Base-by-base conservation (phyloP, 176 grass and related monocot species). In the Oryza meridionalis region DNA sequence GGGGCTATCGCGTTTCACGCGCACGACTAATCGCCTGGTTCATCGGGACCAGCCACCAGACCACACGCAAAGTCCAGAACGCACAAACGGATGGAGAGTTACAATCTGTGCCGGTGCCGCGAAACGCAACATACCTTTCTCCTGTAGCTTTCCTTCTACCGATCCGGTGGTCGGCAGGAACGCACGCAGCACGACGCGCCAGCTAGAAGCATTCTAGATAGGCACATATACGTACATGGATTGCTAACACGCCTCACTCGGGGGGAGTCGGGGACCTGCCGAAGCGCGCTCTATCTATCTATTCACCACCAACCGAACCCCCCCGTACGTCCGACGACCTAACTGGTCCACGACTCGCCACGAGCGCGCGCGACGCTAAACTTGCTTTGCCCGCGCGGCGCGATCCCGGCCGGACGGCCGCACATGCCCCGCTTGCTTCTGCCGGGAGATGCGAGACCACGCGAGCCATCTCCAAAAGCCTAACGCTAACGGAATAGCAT, bases 391-490 rank as follows among this genome's bases (percentile, higher is more conserved):
- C 19, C 16, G 29, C 26, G 25, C 26, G 0, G 24, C 40, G 64
- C 11, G 2, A 46, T 19, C 73, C 74, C 65, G 24, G 21, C 38
- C 33, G 17, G 35, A 13, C 14, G 32, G 31, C 45, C 74, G 53
- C 83, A 72, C 75, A 62, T 53, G 70, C 12, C 8, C 46, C 62
- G 49, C 46, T 69, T 40, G 70, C 49, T 31, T 58, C 26, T 64
- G 82, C 87, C 88, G 77, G 72, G 72, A 21, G 78, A 67, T 43
- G 73, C 82, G 82, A 72, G 24, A 73, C 73, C 9, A 59, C 73
- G 4, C 16, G 66, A 31, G 22, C 32, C 62, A 9, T 37, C 14
- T 7, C 65, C 40, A 17, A 14, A 55, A 55, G 6, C 53, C 53
- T 19, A 58, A n/a, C 53, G 17, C 53, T 19, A 58, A n/a, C 53